Evolutionary conservation across 2,329 filamentous ascomycete species (phyloP).

Genomic region (Verticillium albo-atrum): DNA sequence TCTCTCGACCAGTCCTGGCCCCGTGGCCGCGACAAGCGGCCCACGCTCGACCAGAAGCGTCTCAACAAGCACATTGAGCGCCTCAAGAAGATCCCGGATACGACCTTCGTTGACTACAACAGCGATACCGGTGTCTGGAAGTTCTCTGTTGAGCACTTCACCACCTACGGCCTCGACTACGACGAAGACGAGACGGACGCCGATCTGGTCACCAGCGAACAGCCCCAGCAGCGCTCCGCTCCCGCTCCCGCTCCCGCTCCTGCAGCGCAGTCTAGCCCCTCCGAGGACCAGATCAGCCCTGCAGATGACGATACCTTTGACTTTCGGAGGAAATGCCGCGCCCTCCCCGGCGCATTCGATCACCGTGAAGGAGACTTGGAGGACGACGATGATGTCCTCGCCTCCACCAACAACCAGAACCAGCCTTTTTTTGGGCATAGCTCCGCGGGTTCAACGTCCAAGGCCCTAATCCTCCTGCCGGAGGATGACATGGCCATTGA

Average conservation of each 20-base stretch:
- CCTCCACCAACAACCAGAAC: constrained; percentile 34
- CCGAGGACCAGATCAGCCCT: not conserved
- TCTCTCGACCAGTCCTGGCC: constrained; percentile 93
- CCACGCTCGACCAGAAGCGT: constrained; percentile 52
- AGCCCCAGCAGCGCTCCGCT: not conserved
- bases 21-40: constrained; percentile 57
- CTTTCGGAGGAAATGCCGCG: constrained; percentile 41
- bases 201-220: constrained; percentile 9
- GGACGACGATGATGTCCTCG: constrained; percentile 46
- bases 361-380: constrained; percentile 50
- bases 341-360: constrained; percentile 79
- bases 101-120: constrained; percentile 78
- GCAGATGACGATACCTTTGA: constrained; percentile 53
- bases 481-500: constrained; percentile 52
- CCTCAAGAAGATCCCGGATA: constrained; percentile 73
- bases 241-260: not conserved
- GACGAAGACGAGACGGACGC: constrained; percentile 65
- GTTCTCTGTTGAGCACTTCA: constrained; percentile 94
- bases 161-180: constrained; percentile 85
- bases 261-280: not conserved
- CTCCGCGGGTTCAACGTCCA: constrained; percentile 76
- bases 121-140: constrained; percentile 78
- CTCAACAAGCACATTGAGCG: constrained; percentile 80
- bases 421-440: constrained; percentile 91
- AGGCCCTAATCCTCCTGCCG: constrained; percentile 53